These are phyloP conservation scores for Hypsizygus ulmarius DNA, from an alignment of 1,284 basidiomycete species.

Conservation along the genomic window DNA sequence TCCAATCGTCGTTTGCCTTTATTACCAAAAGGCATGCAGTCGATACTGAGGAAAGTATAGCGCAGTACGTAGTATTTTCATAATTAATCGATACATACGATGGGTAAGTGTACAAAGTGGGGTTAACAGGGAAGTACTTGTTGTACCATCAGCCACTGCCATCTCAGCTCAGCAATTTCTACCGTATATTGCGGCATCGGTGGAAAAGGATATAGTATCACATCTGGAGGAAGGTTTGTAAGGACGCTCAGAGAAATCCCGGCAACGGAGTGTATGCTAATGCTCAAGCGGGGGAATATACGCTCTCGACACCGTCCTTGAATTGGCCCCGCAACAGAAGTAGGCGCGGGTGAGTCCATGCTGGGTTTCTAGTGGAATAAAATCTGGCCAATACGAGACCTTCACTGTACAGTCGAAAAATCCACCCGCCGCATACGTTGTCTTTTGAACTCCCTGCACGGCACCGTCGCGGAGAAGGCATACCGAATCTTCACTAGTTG, in stretches of 20 bases:
- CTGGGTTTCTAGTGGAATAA: neutral
- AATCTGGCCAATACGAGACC: neutral
- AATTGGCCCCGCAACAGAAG: neutral
- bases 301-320: constrained; percentile 1
- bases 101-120: no score
- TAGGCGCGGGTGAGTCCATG: neutral
- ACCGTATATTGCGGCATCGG: neutral
- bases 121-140: no score
- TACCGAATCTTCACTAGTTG: neutral
- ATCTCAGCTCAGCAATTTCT: neutral
- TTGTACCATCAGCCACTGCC: neutral
- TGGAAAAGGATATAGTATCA: neutral
- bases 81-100: no score
- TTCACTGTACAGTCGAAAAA: neutral
- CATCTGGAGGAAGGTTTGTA: neutral
- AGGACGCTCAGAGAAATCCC: neutral
- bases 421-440: neutral
- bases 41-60: no score
- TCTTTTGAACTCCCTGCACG: neutral
- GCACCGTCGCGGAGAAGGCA: neutral
- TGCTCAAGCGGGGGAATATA: neutral
- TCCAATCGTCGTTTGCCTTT: no score
- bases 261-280: neutral
- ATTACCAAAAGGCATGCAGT: no score
- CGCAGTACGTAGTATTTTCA: neutral